Percentiles rank a stretch among this genome's conserved stretches.
Conservation (phyloP, 768 basidiomycete genomes). For the Tulasnella sp. region DNA sequence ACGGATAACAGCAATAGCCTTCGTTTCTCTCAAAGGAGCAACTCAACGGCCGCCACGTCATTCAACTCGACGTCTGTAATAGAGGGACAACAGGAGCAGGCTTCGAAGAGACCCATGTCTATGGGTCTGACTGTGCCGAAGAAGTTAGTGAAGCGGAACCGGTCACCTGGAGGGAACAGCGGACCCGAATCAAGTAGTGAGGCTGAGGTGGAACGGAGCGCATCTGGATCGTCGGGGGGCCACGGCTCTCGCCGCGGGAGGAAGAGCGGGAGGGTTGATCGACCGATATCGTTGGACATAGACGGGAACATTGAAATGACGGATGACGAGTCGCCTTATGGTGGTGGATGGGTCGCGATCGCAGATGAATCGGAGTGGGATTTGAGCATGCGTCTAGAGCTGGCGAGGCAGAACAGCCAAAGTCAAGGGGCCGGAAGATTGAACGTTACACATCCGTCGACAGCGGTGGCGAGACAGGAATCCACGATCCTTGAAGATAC, state of each 20-base stretch:
- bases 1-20: conserved; percentile 41
- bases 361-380: conserved; percentile 65
- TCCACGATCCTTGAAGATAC: background rate
- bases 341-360: conserved; percentile 28
- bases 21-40: conserved; percentile 62
- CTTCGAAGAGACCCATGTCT: conserved; percentile 45
- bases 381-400: conserved; percentile 62
- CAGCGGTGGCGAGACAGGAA: background rate
- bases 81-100: conserved; percentile 32
- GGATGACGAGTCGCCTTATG: background rate
- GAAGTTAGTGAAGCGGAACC: conserved; percentile 27
- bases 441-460: background rate
- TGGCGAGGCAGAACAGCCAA: conserved; percentile 76
- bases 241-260: background rate
- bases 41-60: conserved; percentile 53
- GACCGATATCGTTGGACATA: too few species aligned
- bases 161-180: conserved; percentile 26
- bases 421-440: conserved; percentile 36
- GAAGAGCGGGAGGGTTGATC: background rate
- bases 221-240: background rate
- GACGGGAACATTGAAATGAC: background rate
- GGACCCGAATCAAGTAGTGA: conserved; percentile 13
- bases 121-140: conserved; percentile 24
- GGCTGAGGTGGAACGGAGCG: background rate
- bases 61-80: conserved; percentile 22